phyloP scores from a whole-genome alignment of 306 rosid genomes.

The peach (Prunus persica) region DNA sequence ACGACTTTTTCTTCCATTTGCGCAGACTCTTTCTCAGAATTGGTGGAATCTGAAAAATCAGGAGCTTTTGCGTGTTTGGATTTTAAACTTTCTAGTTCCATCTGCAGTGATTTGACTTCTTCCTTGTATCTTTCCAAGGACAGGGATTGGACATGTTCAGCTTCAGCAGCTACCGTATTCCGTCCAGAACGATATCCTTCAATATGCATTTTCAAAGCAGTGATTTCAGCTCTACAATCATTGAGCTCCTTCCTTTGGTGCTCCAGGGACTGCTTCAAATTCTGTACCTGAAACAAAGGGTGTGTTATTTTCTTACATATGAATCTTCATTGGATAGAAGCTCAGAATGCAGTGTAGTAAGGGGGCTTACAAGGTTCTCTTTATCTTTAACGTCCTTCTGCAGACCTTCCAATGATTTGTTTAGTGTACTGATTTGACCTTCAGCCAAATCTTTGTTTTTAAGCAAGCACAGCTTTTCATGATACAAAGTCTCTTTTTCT shows the following conservation, averaged over 20 bases:
- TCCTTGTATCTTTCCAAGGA: constrained; percentile 68
- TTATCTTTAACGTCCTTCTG: constrained; percentile 82
- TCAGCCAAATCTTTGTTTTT: constrained; percentile 69
- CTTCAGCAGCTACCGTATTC: constrained; percentile 38
- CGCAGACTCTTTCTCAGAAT: constrained; percentile 38
- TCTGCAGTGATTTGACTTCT: constrained; percentile 65
- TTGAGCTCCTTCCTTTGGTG: constrained; percentile 70
- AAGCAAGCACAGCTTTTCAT: constrained; percentile 58
- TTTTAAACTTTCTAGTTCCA: constrained; percentile 70
- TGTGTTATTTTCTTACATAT: constrained; percentile 19
- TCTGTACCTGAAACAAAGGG: constrained; percentile 58
- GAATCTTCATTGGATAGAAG: constrained; percentile 24
- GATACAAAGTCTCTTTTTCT: constrained; percentile 52
- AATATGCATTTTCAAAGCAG: constrained; percentile 79
- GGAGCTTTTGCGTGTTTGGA: constrained; percentile 36
- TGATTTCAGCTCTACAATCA: constrained; percentile 84
- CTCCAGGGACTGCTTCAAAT: constrained; percentile 74
- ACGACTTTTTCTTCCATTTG: constrained; percentile 60
- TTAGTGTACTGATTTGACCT: constrained; percentile 59
- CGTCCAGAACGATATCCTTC: constrained; percentile 59
- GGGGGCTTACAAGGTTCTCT: constrained; percentile 66
- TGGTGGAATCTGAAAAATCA: constrained; percentile 32
- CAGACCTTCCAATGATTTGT: constrained; percentile 73
- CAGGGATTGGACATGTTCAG: constrained; percentile 43
- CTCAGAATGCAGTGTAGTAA: constrained; percentile 14